These are phyloP conservation scores for Nevesoporus exiguus DNA, from an alignment of 768 basidiomycete genomes.

Conservation along the genomic window DNA sequence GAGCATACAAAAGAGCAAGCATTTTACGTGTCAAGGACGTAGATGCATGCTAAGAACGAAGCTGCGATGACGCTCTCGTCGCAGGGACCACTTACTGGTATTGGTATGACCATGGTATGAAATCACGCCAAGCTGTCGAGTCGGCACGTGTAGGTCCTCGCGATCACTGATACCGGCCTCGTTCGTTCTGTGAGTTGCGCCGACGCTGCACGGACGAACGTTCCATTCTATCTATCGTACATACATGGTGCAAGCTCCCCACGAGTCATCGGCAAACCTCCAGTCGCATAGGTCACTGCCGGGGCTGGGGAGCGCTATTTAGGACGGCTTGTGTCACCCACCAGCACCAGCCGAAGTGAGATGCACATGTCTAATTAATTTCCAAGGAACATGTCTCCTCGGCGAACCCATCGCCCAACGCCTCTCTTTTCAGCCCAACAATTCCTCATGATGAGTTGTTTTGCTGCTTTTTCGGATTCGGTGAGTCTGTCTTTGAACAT, in stretches of 20 bases:
- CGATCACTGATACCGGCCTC: not conserved
- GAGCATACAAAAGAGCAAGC: not conserved
- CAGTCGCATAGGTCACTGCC: not conserved
- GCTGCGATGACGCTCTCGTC: not conserved
- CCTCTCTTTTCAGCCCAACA: conserved; percentile 27
- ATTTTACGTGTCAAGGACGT: conserved; percentile 19
- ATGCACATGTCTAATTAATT: conserved; percentile 25
- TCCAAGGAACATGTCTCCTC: conserved; percentile 26
- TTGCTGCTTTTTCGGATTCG: conserved; percentile 20
- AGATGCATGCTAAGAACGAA: not conserved
- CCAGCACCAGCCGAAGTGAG: conserved; percentile 13
- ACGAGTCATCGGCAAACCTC: not conserved
- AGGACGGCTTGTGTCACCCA: conserved; percentile 5
- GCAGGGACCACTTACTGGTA: not conserved
- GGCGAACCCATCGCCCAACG: conserved; percentile 19
- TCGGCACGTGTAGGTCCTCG: conserved; percentile 21
- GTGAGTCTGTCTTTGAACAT: conserved; percentile 23
- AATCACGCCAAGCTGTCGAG: conserved; percentile 11
- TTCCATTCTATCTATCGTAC: conserved; percentile 20
- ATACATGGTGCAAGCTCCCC: conserved; percentile 1
- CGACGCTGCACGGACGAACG: conserved; percentile 8
- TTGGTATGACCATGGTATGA: conserved; percentile 1
- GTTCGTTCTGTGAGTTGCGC: conserved; percentile 7
- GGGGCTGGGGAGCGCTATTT: not conserved
- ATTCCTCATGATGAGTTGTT: conserved; percentile 26